Evolutionary conservation across 306 rosid genomes (phyloP), one percentile per base, ranked within the genome.

Genomic region (Citrullus mucosospermus): DNA sequence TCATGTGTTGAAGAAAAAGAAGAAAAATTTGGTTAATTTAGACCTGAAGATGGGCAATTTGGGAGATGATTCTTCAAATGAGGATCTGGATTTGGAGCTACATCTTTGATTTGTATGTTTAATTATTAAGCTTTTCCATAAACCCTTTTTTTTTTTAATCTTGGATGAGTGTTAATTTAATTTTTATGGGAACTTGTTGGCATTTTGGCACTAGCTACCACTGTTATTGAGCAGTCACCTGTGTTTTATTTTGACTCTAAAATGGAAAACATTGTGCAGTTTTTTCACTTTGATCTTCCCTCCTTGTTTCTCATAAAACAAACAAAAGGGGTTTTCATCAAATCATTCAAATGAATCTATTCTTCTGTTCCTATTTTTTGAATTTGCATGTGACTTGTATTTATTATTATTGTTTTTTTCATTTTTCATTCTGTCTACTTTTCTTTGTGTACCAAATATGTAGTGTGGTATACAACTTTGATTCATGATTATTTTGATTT

Each of bases 21-120:
- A 80, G 46, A 62, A 69, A n/a, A 25, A 1, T 44, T 6, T 70
- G 58, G 78, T 83, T 22, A 81, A 78, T 8, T 83, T 91, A 83
- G 98, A 89, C 77, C 82, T 89, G 82, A 89, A 89, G 71, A 77
- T 87, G 84, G 88, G 89, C 25, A 73, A 84, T 68, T 79, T 83
- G 69, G 80, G 86, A 81, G 84, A 53, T 16, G 86, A 8, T 36
- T 9, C 30, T 75, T 85, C 79, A 75, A 86, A 83, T 44, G 88
- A 89, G 83, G 86, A 84, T 60, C 82, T 93, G 57, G 98, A 93
- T 86, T 85, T 93, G 91, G 98, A 93, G 85, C 93, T 93, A 82
- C 92, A 95, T 80, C 96, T 93, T 15, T 90, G 88, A 54, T 67
- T 25, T 61, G 18, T 61, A 8, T 59, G 28, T 57, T 28, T 61